Percentiles rank a stretch among this genome's conserved stretches.
phyloP scores from a whole-genome alignment of 768 basidiomycete species.

The Lactarius psammicola region DNA sequence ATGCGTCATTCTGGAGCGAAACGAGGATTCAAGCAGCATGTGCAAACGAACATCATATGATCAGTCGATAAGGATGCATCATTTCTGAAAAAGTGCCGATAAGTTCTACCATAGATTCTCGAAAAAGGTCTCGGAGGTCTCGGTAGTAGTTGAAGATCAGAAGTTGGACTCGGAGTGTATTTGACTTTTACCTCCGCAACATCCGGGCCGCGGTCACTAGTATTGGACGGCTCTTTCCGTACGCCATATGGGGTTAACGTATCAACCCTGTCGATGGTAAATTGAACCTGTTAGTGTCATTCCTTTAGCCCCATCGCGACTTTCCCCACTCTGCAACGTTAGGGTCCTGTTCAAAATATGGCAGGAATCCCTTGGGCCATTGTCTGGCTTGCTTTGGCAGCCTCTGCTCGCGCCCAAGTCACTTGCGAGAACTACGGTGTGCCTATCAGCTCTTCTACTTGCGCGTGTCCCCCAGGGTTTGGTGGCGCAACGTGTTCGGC shows the following conservation, averaged over 20 bases:
- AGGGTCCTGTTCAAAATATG: not conserved
- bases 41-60: no score
- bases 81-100: no score
- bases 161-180: no score
- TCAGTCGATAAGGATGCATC: no score
- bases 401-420: slow-evolving; percentile 26
- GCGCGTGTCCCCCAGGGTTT: slow-evolving; percentile 81
- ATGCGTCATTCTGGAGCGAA: no score
- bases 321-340: not conserved
- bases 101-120: no score
- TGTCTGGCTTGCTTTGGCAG: slow-evolving; percentile 1
- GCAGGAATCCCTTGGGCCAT: not conserved
- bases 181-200: not conserved
- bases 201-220: not conserved
- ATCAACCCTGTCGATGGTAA: not conserved
- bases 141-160: no score
- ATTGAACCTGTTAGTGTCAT: not conserved
- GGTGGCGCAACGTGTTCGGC: slow-evolving; percentile 67
- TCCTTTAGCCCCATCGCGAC: not conserved
- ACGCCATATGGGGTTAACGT: not conserved
- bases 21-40: no score
- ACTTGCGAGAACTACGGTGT: slow-evolving; percentile 71
- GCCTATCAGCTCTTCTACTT: slow-evolving; percentile 49
- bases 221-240: not conserved
- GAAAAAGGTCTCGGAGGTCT: no score